Evolutionary conservation across 768 basidiomycete genomes (phyloP).

Genomic region (Lactarius sp.): DNA sequence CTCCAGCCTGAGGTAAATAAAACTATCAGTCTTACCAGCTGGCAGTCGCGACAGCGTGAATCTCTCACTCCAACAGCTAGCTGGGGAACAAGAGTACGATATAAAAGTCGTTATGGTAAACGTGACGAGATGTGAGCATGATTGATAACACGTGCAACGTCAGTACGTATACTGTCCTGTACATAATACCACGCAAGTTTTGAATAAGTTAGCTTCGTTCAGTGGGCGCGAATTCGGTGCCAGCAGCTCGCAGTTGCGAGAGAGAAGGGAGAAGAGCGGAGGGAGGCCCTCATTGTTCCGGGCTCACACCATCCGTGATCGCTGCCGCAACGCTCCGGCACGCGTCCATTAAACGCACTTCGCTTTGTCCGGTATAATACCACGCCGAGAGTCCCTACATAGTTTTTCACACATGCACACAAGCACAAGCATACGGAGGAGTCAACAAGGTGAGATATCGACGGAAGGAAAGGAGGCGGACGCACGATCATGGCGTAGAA

Average conservation of each 20-base stretch:
- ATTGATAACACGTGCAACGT: no score
- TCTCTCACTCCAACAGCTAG: no score
- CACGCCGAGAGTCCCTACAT: conserved; percentile 58
- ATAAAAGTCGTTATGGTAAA: no score
- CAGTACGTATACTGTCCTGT: no score
- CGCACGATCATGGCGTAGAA: conserved; percentile 66
- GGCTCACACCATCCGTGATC: conserved; percentile 24
- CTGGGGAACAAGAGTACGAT: no score
- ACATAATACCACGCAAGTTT: neutral
- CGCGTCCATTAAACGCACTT: conserved; percentile 41
- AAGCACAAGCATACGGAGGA: neutral
- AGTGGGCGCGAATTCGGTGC: no score
- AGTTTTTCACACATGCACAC: neutral
- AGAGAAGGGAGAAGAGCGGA: no score
- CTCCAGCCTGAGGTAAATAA: no score
- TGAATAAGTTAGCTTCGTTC: neutral
- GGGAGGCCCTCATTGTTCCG: neutral
- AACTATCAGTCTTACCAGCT: no score
- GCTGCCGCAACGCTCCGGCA: conserved; percentile 40
- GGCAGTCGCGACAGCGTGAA: no score
- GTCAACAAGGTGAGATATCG: no score
- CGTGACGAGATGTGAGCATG: no score
- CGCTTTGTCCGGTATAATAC: conserved; percentile 59
- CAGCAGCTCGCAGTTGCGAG: neutral
- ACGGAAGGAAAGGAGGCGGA: neutral